Conservation (phyloP, 2,329 filamentous ascomycete species). For the Verticillium zaregamsianum region DNA sequence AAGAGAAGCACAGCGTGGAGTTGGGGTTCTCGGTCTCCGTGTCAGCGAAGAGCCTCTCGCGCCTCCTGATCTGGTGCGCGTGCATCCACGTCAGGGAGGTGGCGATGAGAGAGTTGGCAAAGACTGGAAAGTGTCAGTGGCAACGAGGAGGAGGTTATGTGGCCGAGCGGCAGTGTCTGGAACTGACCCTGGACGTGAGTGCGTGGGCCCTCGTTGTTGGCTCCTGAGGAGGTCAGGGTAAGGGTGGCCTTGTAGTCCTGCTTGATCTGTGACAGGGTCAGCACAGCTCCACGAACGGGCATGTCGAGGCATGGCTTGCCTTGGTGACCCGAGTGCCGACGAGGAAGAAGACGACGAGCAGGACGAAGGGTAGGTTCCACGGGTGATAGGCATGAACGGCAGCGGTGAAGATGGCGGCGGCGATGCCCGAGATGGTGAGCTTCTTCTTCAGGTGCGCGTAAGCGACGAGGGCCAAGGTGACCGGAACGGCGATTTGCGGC, state of each 20-base stretch:
- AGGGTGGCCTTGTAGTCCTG: constrained; percentile 78
- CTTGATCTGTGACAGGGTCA: constrained; percentile 59
- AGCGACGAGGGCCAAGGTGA: constrained; percentile 57
- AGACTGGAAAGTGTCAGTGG: constrained; percentile 40
- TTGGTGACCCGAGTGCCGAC: constrained; percentile 81
- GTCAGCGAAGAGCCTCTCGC: constrained; percentile 27
- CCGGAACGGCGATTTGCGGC: constrained; percentile 40
- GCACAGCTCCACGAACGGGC: background rate
- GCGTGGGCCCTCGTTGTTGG: constrained; percentile 76
- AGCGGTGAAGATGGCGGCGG: constrained; percentile 24
- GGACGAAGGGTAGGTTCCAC: constrained; percentile 84
- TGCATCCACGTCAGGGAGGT: constrained; percentile 60
- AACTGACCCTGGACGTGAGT: constrained; percentile 71
- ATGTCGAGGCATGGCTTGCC: constrained; percentile 38
- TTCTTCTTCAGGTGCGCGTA: constrained; percentile 70
- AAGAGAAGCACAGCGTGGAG: constrained; percentile 51
- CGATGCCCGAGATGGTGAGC: constrained; percentile 37
- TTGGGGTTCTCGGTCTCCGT: constrained; percentile 14
- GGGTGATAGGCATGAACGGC: constrained; percentile 77
- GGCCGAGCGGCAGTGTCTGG: too few species aligned
- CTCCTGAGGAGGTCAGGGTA: constrained; percentile 72
- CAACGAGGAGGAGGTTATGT: background rate
- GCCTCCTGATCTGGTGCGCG: constrained; percentile 52
- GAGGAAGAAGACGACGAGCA: constrained; percentile 82
- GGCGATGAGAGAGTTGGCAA: constrained; percentile 82